phyloP scores from a whole-genome alignment of 1,139 yeast species.

The Debaryomyces sp. region DNA sequence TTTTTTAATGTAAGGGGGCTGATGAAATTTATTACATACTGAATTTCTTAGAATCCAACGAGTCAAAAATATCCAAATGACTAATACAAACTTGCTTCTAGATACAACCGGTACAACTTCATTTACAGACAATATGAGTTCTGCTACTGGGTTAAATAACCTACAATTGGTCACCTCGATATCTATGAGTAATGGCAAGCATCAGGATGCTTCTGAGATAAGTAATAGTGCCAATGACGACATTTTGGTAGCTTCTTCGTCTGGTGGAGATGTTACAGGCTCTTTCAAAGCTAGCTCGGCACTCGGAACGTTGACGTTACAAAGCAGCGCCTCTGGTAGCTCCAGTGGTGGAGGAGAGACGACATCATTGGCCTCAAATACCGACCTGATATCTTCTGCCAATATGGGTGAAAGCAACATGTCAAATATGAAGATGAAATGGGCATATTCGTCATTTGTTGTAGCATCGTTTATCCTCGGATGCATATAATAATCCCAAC shows the following conservation, averaged over 20 bases:
- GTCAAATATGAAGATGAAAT: neutral
- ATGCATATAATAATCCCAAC: neutral
- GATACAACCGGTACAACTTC: neutral
- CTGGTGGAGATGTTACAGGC: conserved; percentile 7
- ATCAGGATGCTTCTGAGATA: neutral
- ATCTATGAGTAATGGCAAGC: neutral
- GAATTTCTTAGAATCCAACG: neutral
- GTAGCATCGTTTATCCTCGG: conserved; percentile 1
- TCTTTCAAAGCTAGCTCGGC: conserved; percentile 10
- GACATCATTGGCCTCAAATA: neutral
- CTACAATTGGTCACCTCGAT: conserved; percentile 9
- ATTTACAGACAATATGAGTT: neutral
- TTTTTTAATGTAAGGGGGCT: neutral
- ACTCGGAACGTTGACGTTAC: conserved; percentile 9
- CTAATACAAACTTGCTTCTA: neutral
- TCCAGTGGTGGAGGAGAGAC: neutral
- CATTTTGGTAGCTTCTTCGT: conserved; percentile 5
- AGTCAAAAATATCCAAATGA: neutral
- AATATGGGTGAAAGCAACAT: neutral
- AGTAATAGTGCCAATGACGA: conserved; percentile 8
- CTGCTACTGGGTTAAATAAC: conserved; percentile 3
- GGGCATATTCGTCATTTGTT: conserved; percentile 2
- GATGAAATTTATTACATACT: neutral
- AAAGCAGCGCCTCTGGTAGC: neutral
- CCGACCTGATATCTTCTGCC: neutral